phyloP scores from a whole-genome alignment of 2,329 filamentous ascomycete species.

The Chaetothyriales sp. region DNA sequence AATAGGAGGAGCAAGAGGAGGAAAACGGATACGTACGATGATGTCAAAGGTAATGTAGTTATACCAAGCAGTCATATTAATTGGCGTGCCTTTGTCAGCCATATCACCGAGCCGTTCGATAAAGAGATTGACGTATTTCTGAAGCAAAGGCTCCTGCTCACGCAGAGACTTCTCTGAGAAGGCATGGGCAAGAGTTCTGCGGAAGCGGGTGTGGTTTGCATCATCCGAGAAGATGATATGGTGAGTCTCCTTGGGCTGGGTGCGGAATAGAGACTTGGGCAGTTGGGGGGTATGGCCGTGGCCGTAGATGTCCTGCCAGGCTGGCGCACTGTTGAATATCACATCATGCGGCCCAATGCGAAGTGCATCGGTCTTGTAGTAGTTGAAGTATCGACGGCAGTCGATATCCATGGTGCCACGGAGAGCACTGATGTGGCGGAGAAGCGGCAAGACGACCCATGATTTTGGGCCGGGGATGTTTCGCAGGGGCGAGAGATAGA shows the following conservation, averaged over 20 bases:
- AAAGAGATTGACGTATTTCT: conserved; percentile 7
- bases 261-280: neutral
- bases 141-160: conserved; percentile 22
- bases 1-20: neutral
- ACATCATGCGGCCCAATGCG: conserved; percentile 15
- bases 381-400: neutral
- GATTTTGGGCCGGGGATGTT: conserved; percentile 74
- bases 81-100: neutral
- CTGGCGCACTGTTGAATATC: conserved; percentile 16
- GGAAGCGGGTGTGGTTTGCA: conserved; percentile 18
- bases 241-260: neutral
- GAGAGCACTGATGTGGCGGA: conserved; percentile 5
- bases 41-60: conserved; percentile 15
- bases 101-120: conserved; percentile 3
- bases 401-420: conserved; percentile 5
- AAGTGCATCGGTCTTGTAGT: neutral
- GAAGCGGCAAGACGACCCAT: conserved; percentile 12
- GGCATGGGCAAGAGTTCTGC: conserved; percentile 24
- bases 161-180: conserved; percentile 30
- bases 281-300: conserved; percentile 5
- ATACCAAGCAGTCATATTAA: conserved; percentile 10
- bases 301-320: conserved; percentile 21
- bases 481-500: conserved; percentile 31
- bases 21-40: conserved; percentile 1
- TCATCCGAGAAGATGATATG: conserved; percentile 7